These are phyloP conservation scores for Erodium moschatum DNA, from an alignment of 441 rosid genomes.

Conservation along the genomic window DNA sequence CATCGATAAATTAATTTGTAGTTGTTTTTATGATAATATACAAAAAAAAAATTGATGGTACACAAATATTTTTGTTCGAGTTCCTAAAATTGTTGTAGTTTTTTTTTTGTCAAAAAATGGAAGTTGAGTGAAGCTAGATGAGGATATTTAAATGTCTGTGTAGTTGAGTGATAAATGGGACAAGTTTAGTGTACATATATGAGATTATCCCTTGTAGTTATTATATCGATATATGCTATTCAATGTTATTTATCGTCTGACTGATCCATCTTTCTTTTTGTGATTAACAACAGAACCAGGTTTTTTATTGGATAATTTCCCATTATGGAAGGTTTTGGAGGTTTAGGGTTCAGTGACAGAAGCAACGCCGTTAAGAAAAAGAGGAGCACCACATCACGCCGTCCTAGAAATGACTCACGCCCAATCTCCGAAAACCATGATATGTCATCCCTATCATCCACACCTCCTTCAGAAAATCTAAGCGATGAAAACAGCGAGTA, in stretches of 20 bases:
- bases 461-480: slow-evolving; percentile 47
- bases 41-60: no score
- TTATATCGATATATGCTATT: neutral
- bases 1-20: no score
- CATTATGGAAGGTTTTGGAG: slow-evolving; percentile 47
- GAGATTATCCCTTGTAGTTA: no score
- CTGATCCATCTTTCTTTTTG: neutral
- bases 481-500: slow-evolving; percentile 17
- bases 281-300: slow-evolving; percentile 17
- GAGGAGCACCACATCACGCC: slow-evolving; percentile 57
- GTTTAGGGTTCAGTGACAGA: slow-evolving; percentile 42
- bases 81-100: no score
- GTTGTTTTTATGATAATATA: no score
- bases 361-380: slow-evolving; percentile 59
- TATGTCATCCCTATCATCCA: slow-evolving; percentile 52
- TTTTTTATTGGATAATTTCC: slow-evolving; percentile 10
- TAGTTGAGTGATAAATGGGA: no score
- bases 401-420: slow-evolving; percentile 61
- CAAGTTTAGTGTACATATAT: no score
- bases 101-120: no score
- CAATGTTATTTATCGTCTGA: neutral
- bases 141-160: no score
- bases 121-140: no score
- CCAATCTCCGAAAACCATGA: slow-evolving; percentile 36
- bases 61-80: no score